Evolutionary conservation across 148 eudicot species (phyloP), one percentile per base, ranked within the genome.

Genomic region (Vaccinium corymbosum): DNA sequence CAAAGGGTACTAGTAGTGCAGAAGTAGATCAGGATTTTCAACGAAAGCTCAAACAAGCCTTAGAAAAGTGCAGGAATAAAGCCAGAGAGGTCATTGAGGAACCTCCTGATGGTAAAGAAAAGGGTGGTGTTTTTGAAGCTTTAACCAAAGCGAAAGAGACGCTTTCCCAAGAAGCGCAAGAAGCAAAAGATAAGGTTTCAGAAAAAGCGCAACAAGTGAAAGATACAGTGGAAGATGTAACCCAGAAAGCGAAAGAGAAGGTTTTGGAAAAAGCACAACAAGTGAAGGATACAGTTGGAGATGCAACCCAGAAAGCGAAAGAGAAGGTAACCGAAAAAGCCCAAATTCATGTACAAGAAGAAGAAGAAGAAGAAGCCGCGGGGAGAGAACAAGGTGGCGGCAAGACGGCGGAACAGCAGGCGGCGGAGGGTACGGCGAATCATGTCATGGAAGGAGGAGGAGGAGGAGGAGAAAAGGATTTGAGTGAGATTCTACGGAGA

Each of bases 401-500:
- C 20, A 86, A 87, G 73, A 17, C 66, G 78, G 88, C 72, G 38
- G 86, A 85, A 59, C 82, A 86, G 10, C 42, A 71, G n/a, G 85
- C 56, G 38, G 83, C 75, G 4, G 64, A 2, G 61, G 48, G 62
- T 2, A 38, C 55, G 0, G 73, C 59, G 4, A 76, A 82, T 17
- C 29, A 35, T 76, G 46, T 84, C 0, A 80, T 79, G 59, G 87
- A 83, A 66, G 80, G 78, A 50, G 90, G 38, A 35, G 3, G 38
- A 35, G 3, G 38, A 35, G 38, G 89, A 25, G 46, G 89, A 25
- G 86, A 85, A 68, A 84, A 80, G 79, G 93, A 86, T 8, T 19
- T 90, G 12, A 78, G 82, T 0, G 90, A 85, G 14, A 87, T 94
- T 19, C 51, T 83, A 0, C 52, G 51, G 62, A 73, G 89, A 19